A percentile compares a stretch with the other conserved stretches of the same genome.
These are phyloP conservation scores for Paramecium biaurelia DNA, from an alignment of 73 alveolate genomes.

Conservation along the genomic window DNA sequence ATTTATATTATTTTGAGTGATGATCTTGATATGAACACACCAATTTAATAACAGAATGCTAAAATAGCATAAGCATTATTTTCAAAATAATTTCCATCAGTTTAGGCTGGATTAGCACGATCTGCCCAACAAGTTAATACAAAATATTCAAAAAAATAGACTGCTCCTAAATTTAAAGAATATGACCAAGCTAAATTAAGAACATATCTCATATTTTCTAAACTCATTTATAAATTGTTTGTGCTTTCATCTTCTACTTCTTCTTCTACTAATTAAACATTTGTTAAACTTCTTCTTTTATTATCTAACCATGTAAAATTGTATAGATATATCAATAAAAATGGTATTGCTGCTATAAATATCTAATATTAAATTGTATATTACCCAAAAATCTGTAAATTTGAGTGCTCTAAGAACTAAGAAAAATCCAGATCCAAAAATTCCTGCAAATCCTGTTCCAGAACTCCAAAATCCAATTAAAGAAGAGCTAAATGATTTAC, in stretches of 20 bases:
- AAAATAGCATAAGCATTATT: constrained; percentile 21
- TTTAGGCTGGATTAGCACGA: constrained; percentile 59
- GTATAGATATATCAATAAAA: not conserved
- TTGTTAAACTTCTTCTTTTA: not conserved
- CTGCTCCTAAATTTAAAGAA: constrained; percentile 69
- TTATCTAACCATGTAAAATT: constrained; percentile 40
- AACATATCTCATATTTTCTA: constrained; percentile 49
- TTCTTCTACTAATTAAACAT: not conserved
- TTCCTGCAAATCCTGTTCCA: constrained; percentile 92
- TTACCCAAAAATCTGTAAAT: constrained; percentile 67
- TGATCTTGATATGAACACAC: constrained; percentile 51
- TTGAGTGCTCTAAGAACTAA: constrained; percentile 67
- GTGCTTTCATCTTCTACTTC: constrained; percentile 44
- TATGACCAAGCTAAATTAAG: constrained; percentile 65
- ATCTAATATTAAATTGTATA: not conserved
- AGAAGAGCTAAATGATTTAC: constrained; percentile 37
- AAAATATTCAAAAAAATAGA: constrained; percentile 81
- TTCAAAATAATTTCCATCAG: not conserved
- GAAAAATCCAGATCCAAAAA: constrained; percentile 81
- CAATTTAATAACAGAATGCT: not conserved
- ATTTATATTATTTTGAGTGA: constrained; percentile 46
- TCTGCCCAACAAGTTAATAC: constrained; percentile 79
- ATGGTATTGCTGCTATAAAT: not conserved
- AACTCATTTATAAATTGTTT: constrained; percentile 58
- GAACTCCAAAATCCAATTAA: constrained; percentile 64